Percentiles rank a stretch among this genome's conserved stretches.
These are phyloP conservation scores for Stagonosporopsis chrysanthemi DNA, from an alignment of 2,329 filamentous ascomycete species.

Conservation along the genomic window DNA sequence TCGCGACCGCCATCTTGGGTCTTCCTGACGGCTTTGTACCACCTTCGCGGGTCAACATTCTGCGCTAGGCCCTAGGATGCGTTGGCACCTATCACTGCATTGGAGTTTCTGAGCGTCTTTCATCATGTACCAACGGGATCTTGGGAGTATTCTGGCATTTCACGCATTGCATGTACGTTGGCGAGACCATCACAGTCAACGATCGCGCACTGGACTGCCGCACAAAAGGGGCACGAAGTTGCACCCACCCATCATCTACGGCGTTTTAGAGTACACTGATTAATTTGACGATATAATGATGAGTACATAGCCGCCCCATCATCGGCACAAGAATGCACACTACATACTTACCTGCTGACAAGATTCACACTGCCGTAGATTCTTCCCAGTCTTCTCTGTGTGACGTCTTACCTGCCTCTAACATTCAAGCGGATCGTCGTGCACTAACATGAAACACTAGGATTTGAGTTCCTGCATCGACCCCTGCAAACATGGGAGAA, in stretches of 20 bases:
- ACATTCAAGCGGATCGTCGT: background rate
- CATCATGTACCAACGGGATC: constrained; percentile 31
- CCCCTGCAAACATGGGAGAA: background rate
- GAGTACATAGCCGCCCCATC: constrained; percentile 23
- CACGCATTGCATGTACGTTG: constrained; percentile 25
- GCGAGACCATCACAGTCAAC: constrained; percentile 9
- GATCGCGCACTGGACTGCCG: constrained; percentile 18
- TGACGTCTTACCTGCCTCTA: background rate
- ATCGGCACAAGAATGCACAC: constrained; percentile 22
- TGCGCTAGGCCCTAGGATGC: constrained; percentile 20
- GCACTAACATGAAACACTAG: constrained; percentile 5
- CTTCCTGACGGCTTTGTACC: constrained; percentile 28
- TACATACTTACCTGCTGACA: constrained; percentile 12
- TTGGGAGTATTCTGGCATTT: constrained; percentile 24
- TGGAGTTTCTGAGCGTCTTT: constrained; percentile 37
- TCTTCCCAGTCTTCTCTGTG: background rate
- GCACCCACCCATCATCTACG: constrained; percentile 18
- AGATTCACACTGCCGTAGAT: background rate
- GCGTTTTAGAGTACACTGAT: constrained; percentile 20
- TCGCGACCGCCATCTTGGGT: constrained; percentile 28
- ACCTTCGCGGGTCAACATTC: constrained; percentile 32
- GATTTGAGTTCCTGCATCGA: constrained; percentile 1
- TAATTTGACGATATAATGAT: constrained; percentile 23
- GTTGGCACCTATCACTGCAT: constrained; percentile 29
- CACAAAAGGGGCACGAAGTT: constrained; percentile 18